Evolutionary conservation across 2,329 filamentous ascomycete species (phyloP).

Genomic region (Pseudocercospora pini-densiflorae): DNA sequence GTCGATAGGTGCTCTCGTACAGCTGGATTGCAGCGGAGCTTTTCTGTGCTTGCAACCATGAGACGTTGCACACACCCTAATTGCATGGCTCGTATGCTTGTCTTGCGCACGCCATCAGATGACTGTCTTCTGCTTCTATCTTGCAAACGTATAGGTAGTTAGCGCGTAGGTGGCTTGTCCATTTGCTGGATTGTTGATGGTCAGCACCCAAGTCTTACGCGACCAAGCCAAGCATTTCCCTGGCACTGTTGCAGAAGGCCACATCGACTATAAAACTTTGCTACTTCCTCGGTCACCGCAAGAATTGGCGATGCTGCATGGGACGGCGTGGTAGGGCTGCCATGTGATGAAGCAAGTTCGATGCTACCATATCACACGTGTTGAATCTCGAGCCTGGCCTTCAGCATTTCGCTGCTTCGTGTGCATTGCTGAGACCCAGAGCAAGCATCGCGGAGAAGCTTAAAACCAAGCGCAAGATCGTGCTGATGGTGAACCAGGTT

Average conservation of each 20-base stretch:
- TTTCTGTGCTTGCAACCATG: background rate
- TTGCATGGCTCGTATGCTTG: conserved; percentile 1
- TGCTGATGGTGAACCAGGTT: background rate
- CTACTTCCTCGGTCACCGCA: background rate
- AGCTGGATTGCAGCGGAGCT: background rate
- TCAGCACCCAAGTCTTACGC: background rate
- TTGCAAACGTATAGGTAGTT: background rate
- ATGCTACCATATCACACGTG: background rate
- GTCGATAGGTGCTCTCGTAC: conserved; percentile 6
- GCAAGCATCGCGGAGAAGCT: conserved; percentile 3
- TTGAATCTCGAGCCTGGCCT: background rate
- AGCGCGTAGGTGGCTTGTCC: background rate
- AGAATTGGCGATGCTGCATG: background rate
- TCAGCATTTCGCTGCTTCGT: background rate
- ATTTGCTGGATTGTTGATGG: background rate
- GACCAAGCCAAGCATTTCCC: background rate
- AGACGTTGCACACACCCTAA: background rate
- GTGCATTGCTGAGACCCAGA: background rate
- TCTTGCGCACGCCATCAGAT: background rate
- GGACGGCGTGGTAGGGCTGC: background rate
- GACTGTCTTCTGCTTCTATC: background rate
- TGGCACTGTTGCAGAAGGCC: background rate
- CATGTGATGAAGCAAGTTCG: background rate
- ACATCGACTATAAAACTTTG: background rate
- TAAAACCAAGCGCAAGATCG: background rate